A percentile compares a stretch with the other conserved stretches of the same genome.
Conservation (phyloP, 169 alveolate genomes). For the Plasmodium blacklocki region DNA sequence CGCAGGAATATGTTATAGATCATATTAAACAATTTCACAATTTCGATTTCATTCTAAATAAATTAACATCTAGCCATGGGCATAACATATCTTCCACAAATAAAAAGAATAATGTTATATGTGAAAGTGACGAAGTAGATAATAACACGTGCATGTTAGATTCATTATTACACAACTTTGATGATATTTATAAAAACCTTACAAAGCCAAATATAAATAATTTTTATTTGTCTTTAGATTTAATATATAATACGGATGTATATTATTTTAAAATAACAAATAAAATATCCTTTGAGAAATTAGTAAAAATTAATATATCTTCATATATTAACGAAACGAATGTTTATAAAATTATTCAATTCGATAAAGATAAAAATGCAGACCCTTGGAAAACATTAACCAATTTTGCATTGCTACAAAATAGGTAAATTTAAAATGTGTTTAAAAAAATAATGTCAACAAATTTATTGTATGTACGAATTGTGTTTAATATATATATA, state of each 20-base stretch:
- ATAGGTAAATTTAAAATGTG: constrained; percentile 17
- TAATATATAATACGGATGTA: constrained; percentile 49
- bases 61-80: not conserved
- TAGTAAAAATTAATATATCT: constrained; percentile 52
- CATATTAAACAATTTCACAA: constrained; percentile 26
- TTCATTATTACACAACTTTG: not conserved
- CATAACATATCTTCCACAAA: not conserved
- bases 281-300: constrained; percentile 47
- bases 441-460: too few relatives aligned
- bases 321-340: constrained; percentile 53
- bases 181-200: constrained; percentile 7
- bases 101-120: not conserved
- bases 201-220: constrained; percentile 26
- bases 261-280: constrained; percentile 57
- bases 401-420: constrained; percentile 35
- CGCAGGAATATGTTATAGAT: constrained; percentile 15
- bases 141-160: not conserved
- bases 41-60: constrained; percentile 34
- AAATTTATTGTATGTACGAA: not conserved
- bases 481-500: not conserved
- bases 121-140: not conserved
- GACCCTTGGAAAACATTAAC: constrained; percentile 53
- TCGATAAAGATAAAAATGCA: constrained; percentile 22
- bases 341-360: constrained; percentile 49
- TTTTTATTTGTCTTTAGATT: constrained; percentile 55